phyloP scores from a whole-genome alignment of 1,284 basidiomycete species.

The Fomitiporia mediterranea region DNA sequence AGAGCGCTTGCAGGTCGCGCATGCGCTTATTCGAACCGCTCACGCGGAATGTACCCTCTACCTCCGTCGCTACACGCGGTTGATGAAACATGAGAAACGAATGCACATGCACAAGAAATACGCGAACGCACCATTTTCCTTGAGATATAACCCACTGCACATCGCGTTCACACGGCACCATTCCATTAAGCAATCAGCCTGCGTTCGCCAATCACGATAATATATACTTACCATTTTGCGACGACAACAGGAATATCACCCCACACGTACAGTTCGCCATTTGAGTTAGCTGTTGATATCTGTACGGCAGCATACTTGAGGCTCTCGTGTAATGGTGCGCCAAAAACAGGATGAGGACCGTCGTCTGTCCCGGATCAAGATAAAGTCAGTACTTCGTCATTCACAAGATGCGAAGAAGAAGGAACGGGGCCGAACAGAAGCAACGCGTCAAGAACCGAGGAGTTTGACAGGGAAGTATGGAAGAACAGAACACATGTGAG shows the following conservation, averaged over 20 bases:
- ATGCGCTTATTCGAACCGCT: slow-evolving; percentile 92
- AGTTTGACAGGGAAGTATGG: no score
- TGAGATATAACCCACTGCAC: slow-evolving; percentile 79
- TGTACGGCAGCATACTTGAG: slow-evolving; percentile 88
- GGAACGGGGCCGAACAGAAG: slow-evolving; percentile 10
- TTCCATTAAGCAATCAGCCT: slow-evolving; percentile 17
- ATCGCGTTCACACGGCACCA: slow-evolving; percentile 1
- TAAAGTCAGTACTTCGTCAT: slow-evolving; percentile 4
- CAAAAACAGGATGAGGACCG: slow-evolving; percentile 67
- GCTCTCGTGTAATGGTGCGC: slow-evolving; percentile 78
- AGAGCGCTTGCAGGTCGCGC: slow-evolving; percentile 88
- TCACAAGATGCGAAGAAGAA: slow-evolving; percentile 25
- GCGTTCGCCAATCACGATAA: not conserved
- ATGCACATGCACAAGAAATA: not conserved
- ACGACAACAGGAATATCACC: slow-evolving; percentile 96
- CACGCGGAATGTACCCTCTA: slow-evolving; percentile 94
- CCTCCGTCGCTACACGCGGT: slow-evolving; percentile 69
- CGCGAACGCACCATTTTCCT: slow-evolving; percentile 68
- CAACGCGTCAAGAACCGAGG: slow-evolving; percentile 5
- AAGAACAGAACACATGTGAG: no score
- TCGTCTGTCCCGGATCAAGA: slow-evolving; percentile 17
- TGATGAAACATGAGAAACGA: not conserved
- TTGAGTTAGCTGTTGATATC: slow-evolving; percentile 86
- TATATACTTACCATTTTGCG: slow-evolving; percentile 79
- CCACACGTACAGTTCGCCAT: slow-evolving; percentile 83